Conservation (phyloP, 2,329 filamentous ascomycete species). For the Gnomoniopsis smithogilvyi region DNA sequence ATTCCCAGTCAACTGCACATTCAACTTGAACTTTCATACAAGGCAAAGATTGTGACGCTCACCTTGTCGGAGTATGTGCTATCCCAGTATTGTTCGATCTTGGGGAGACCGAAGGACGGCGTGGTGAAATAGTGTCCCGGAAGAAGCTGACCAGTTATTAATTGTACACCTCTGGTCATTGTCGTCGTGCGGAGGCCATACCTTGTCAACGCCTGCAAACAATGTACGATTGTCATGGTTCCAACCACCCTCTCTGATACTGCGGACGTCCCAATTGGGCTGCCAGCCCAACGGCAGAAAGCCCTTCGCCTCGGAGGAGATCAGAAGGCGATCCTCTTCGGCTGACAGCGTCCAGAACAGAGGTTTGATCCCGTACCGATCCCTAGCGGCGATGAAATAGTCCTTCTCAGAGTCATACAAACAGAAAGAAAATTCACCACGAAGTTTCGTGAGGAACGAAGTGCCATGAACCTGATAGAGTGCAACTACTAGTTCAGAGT, state of each 20-base stretch:
- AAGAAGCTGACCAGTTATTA: slow-evolving; percentile 22
- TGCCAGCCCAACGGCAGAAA: slow-evolving; percentile 49
- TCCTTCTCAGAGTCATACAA: slow-evolving; percentile 43
- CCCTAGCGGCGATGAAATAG: slow-evolving; percentile 44
- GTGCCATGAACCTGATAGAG: slow-evolving; percentile 48
- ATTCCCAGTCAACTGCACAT: neutral
- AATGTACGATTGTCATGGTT: slow-evolving; percentile 42
- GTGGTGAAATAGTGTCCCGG: slow-evolving; percentile 42
- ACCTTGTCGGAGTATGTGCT: slow-evolving; percentile 50
- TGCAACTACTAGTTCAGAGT: slow-evolving; percentile 51
- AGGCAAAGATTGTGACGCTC: slow-evolving; percentile 3
- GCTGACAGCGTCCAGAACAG: slow-evolving; percentile 44
- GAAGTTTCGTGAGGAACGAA: slow-evolving; percentile 35
- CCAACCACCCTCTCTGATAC: slow-evolving; percentile 41
- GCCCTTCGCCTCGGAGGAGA: slow-evolving; percentile 53
- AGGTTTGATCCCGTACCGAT: slow-evolving; percentile 57
- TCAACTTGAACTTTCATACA: neutral
- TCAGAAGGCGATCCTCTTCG: slow-evolving; percentile 35
- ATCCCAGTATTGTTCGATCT: slow-evolving; percentile 50
- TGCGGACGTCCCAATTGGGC: slow-evolving; percentile 50
- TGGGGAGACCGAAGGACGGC: slow-evolving; percentile 30
- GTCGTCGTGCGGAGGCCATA: neutral
- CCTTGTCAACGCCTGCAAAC: slow-evolving; percentile 45
- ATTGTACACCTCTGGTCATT: too few species aligned
- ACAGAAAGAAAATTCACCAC: slow-evolving; percentile 53